A percentile compares a stretch with the other conserved stretches of the same genome.
Conservation (phyloP, 1,284 basidiomycete species). For the Blastosporella zonata region DNA sequence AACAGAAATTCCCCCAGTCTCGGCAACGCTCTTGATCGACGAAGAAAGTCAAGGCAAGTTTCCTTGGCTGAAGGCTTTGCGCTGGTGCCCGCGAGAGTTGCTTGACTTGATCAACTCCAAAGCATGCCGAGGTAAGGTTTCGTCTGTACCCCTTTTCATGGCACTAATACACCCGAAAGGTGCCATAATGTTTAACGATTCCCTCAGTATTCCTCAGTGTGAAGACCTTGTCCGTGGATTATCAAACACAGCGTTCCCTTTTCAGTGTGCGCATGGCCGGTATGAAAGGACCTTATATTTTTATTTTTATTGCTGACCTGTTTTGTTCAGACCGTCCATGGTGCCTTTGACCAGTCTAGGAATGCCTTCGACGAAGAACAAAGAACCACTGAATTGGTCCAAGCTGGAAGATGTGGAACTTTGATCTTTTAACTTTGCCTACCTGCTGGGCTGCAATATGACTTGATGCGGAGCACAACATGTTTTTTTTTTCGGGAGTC, state of each 20-base stretch:
- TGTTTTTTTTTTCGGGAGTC: too few species aligned
- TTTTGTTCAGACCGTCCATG: slow-evolving; percentile 34
- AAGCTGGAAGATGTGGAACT: slow-evolving; percentile 14
- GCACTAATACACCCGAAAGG: slow-evolving; percentile 43
- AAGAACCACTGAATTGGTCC: slow-evolving; percentile 18
- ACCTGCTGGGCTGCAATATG: too few species aligned
- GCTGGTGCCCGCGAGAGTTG: slow-evolving; percentile 76
- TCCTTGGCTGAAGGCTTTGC: slow-evolving; percentile 68
- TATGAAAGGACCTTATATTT: slow-evolving; percentile 23
- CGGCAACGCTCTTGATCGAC: slow-evolving; percentile 17
- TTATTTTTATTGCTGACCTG: slow-evolving; percentile 3
- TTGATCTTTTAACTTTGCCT: not conserved
- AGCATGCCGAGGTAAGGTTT: slow-evolving; percentile 77
- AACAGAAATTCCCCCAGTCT: slow-evolving; percentile 21
- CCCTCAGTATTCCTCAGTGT: slow-evolving; percentile 68
- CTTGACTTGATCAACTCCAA: slow-evolving; percentile 87
- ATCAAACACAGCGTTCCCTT: slow-evolving; percentile 75
- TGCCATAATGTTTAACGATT: slow-evolving; percentile 96
- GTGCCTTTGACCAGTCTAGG: slow-evolving; percentile 31
- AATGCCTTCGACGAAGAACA: slow-evolving; percentile 1
- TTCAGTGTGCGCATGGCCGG: slow-evolving; percentile 94
- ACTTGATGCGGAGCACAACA: too few species aligned
- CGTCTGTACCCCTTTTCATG: slow-evolving; percentile 1
- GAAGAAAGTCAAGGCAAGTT: slow-evolving; percentile 31
- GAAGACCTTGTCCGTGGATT: slow-evolving; percentile 65